These are phyloP conservation scores for Colletotrichum karsti DNA, from an alignment of 2,329 filamentous ascomycete genomes.

Conservation along the genomic window DNA sequence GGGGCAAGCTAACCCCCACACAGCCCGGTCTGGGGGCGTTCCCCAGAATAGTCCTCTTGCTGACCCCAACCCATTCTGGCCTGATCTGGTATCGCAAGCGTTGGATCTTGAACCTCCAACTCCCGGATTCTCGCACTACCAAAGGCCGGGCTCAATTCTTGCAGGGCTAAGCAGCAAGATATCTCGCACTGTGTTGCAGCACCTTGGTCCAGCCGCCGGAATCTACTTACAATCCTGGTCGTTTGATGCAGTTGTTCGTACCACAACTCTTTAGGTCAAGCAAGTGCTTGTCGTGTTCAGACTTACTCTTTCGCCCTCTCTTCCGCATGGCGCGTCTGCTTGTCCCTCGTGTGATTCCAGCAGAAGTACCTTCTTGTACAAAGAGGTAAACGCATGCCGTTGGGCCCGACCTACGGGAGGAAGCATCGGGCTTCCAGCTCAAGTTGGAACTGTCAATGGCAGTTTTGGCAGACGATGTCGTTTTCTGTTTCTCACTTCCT, in stretches of 20 bases:
- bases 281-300: neutral
- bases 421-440: no score
- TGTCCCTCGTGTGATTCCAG: neutral
- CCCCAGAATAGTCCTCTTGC: constrained; percentile 5
- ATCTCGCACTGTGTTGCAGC: constrained; percentile 24
- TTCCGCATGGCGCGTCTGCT: neutral
- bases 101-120: constrained; percentile 3
- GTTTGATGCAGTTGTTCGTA: constrained; percentile 2
- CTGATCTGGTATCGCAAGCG: neutral
- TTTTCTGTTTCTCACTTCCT: no score
- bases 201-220: constrained; percentile 4
- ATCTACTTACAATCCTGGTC: constrained; percentile 1
- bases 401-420: neutral
- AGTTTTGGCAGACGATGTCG: no score
- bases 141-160: neutral
- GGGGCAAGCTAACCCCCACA: constrained; percentile 18
- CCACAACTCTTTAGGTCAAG: neutral
- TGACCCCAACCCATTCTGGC: neutral
- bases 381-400: neutral
- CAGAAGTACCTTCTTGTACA: neutral
- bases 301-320: neutral
- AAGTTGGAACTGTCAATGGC: no score
- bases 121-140: neutral
- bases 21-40: neutral
- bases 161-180: neutral